Evolutionary conservation across 2,329 filamentous ascomycete genomes (phyloP), one percentile per base, ranked within the genome.

Genomic region (Calonectria henricotiae): DNA sequence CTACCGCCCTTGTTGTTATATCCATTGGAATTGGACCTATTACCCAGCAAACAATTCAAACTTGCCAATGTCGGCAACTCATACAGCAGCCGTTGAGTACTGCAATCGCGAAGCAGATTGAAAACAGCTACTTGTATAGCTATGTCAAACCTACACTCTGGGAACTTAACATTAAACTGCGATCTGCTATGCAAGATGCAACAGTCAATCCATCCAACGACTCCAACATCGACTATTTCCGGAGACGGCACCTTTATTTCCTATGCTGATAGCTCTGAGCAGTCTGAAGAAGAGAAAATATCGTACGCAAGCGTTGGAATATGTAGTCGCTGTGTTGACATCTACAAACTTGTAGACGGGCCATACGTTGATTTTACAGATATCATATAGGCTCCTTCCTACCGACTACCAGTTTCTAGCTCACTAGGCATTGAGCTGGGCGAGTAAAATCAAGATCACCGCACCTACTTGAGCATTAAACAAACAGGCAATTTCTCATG

Each of bases 31-130:
- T 66, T 17, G 63, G 63, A 4, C 63, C 63, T 8, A 46, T 60
- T 8, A 25, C 43, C 9, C 63, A 66, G 63, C 63, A 58, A 8
- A 46, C 63, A 6, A 30, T 66, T 17, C 49, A 60, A 39, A 66
- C 39, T 8, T 46, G 35, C 30, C 41, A 46, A 37, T 66, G 63
- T 20, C 39, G 5, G 3, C 63, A 15, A 9, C 9, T 20, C 20
- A 20, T 1, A 20, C 20, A 20, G 20, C 20, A 20, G 20, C 20
- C 20, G 20, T 20, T 20, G 20, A 20, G 20, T 20, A 20, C 1
- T 20, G 20, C 20, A 1, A 20, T 20, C 20, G 20, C 20, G 20
- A 20, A 20, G 20, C 20, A 20, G 20, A 20, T 20, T 20, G 20
- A 20, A 20, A 1, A 20, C 20, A 20, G 1, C 20, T 1, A 20